Conservation (phyloP, 345 rosid genomes). For the Salix udensis region DNA sequence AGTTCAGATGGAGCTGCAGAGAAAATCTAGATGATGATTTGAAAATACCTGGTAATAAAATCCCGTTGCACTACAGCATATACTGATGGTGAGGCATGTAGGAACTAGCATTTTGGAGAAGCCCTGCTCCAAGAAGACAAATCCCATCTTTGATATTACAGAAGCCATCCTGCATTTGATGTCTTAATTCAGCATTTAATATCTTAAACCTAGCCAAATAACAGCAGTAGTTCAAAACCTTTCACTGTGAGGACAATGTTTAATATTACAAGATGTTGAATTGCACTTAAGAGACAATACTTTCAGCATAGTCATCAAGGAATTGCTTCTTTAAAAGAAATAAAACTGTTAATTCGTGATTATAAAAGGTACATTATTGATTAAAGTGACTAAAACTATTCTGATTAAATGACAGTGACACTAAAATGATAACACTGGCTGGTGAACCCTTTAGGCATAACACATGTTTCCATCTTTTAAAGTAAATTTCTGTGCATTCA, state of each 20-base stretch:
- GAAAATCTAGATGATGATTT: background rate
- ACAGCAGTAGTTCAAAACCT: background rate
- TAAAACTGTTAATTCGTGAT: background rate
- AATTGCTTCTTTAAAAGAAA: background rate
- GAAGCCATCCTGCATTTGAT: conserved; percentile 82
- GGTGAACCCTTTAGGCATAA: background rate
- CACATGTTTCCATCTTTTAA: background rate
- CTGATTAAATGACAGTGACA: background rate
- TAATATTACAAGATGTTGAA: background rate
- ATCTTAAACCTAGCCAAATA: background rate
- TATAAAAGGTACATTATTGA: background rate
- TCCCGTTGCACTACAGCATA: conserved; percentile 85
- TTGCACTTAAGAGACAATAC: background rate
- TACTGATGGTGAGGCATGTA: conserved; percentile 76
- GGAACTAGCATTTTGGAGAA: conserved; percentile 66
- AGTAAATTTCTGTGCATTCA: background rate
- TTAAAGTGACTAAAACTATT: background rate
- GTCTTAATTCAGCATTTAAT: conserved; percentile 3
- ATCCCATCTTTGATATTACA: conserved; percentile 96
- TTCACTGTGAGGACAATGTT: background rate
- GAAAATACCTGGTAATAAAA: conserved; percentile 81
- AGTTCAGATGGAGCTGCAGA: background rate
- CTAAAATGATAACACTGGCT: background rate
- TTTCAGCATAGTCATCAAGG: background rate
- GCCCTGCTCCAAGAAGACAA: conserved; percentile 80